Evolutionary conservation across 345 rosid species (phyloP).

Genomic region (Melaleuca alternifolia): DNA sequence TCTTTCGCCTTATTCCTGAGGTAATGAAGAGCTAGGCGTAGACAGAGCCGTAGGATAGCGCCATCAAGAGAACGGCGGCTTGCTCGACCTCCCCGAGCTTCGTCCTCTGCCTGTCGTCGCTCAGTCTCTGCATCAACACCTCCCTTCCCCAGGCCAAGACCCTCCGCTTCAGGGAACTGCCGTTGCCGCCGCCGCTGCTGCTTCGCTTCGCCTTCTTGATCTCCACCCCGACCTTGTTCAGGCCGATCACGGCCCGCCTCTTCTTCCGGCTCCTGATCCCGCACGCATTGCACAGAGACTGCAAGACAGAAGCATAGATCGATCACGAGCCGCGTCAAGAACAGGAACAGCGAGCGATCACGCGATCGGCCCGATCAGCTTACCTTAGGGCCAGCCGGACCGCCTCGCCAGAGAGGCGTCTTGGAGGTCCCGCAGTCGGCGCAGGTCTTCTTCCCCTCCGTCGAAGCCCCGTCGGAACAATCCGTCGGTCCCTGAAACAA

Average conservation of each 20-base stretch:
- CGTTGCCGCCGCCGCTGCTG: background rate
- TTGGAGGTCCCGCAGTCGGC: constrained; percentile 41
- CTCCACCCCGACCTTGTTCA: constrained; percentile 9
- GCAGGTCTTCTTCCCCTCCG: constrained; percentile 24
- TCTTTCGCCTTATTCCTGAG: background rate
- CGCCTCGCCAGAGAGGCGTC: constrained; percentile 47
- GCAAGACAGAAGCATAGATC: background rate
- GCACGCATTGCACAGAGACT: constrained; percentile 51
- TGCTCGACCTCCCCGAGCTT: constrained; percentile 38
- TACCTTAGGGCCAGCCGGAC: constrained; percentile 51
- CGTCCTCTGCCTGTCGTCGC: constrained; percentile 18
- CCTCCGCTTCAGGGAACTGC: constrained; percentile 24
- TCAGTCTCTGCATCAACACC: constrained; percentile 19
- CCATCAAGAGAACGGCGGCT: constrained; percentile 43
- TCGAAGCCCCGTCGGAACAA: background rate
- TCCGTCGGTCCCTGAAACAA: constrained; percentile 5
- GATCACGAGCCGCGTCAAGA: background rate
- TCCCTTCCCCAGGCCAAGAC: constrained; percentile 24
- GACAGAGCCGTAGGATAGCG: constrained; percentile 33
- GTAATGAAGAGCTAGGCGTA: constrained; percentile 6
- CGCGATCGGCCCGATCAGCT: background rate
- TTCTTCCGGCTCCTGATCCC: constrained; percentile 47
- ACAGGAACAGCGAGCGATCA: background rate
- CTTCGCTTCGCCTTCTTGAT: constrained; percentile 14
- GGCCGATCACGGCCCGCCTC: constrained; percentile 20